Evolutionary conservation across 2,329 filamentous ascomycete genomes (phyloP).

Genomic region (Fusarium luffae): DNA sequence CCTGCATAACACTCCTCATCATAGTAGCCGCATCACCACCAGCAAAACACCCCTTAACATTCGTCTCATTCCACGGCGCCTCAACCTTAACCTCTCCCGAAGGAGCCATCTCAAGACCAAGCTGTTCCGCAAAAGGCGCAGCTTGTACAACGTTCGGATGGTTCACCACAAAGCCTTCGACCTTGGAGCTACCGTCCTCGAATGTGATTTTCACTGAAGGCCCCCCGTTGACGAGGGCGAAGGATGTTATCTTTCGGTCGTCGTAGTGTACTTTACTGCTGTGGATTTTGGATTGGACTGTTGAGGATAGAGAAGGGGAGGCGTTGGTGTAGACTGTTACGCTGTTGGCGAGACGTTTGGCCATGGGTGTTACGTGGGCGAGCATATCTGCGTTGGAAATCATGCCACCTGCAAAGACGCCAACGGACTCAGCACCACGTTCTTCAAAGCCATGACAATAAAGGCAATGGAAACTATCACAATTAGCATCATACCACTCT

Average conservation of each 20-base stretch:
- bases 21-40: conserved; percentile 60
- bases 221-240: conserved; percentile 45
- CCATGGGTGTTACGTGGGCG: conserved; percentile 57
- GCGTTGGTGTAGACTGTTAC: conserved; percentile 66
- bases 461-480: conserved; percentile 63
- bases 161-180: conserved; percentile 56
- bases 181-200: conserved; percentile 51
- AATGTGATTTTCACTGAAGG: conserved; percentile 53
- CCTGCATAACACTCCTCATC: conserved; percentile 47
- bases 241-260: conserved; percentile 45
- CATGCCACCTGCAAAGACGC: conserved; percentile 58
- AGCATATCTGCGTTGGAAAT: conserved; percentile 48
- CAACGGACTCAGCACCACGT: conserved; percentile 57
- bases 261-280: conserved; percentile 54
- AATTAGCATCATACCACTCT: neutral
- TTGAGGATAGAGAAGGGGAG: conserved; percentile 48
- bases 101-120: conserved; percentile 56
- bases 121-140: conserved; percentile 56
- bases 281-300: conserved; percentile 44
- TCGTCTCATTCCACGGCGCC: conserved; percentile 61
- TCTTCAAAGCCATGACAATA: conserved; percentile 71
- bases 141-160: conserved; percentile 53
- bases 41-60: conserved; percentile 63
- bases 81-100: conserved; percentile 57
- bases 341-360: conserved; percentile 54